Base-by-base conservation (phyloP, 345 rosid genomes). In the thale cress (Arabidopsis thaliana) region DNA sequence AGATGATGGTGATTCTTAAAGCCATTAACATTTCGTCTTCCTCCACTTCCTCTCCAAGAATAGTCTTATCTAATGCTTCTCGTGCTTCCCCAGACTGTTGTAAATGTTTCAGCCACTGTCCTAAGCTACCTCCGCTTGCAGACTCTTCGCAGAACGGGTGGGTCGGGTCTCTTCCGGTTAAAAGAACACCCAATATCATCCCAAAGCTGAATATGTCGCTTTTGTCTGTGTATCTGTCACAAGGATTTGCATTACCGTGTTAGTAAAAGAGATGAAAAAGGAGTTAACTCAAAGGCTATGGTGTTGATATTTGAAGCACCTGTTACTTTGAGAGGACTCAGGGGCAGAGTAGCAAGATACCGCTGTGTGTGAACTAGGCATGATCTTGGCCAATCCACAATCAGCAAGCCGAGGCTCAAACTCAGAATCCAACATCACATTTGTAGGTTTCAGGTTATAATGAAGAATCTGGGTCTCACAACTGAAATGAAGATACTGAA, bases 11-110 rank as follows among this genome's bases (percentile, higher is more conserved):
- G n/a, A 91, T 94, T 78, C 95, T 85, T 56, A 91, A 83, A 49
- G 95, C 97, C 98, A 94, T 94, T 55, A 91, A 76, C 96, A 94
- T 94, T 85, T 94, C 97, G 14, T 94, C 96, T 82, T 94, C 98
- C 86, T 91, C 96, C 22, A 81, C 89, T 82, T 94, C 98, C 76
- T 88, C 96, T 12, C 97, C 98, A 0, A 94, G 84, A 59, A 94
- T 84, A 55, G 87, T 88, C 83, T 85, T 87, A 71, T 94, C 97
- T 34, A 94, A 82, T 9, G 96, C 93, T 81, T 90, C 97, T 25
- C 81, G 53, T 33, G 87, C 97, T 70, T 94, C 97, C 49, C 96
- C 97, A 0, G 89, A 87, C 53, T 91, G 92, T 77, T 90, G 96
- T 82, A 94, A 85, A 72, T 90, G 95, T 63, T 83, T 85, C 38